Evolutionary conservation across 2,329 filamentous ascomycete genomes (phyloP), one percentile per base, ranked within the genome.

Genomic region (Paecilomyces sp.): DNA sequence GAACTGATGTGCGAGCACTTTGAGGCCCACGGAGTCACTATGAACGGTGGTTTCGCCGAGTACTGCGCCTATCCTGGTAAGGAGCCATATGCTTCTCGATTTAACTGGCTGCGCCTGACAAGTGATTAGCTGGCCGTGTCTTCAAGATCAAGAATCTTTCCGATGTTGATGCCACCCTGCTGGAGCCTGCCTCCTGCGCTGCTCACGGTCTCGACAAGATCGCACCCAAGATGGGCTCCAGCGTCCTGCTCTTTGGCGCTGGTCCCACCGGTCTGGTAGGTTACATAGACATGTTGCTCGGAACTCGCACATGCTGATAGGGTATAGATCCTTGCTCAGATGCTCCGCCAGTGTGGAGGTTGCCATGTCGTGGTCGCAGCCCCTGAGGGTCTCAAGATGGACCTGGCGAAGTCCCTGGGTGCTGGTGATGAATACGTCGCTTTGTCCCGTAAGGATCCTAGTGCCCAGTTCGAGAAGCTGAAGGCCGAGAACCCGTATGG

Each of bases 31-130:
- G 86, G 71, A 62, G 74, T 74, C 47, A 72, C 70, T 70, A 80
- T 89, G 74, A 84, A 88, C 63, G 88, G 88, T 66, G 87, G 88
- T 31, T 90, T 90, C 67, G 88, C 88, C 56, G 87, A 90, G 72
- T 91, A 89, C 79, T 83, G 80, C 63, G 77, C 79, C 13, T 84
- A 82, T 65, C 80, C 77, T 59, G 68, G 68, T 75, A 68, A 58
- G 66, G 55, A 22, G 8, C 22, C 22, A 8, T 22, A 22, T 51
- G 25, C 22, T 41, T 30, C 53, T 47, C 22, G 18, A 51, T 12
- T 52, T 15, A 13, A 5, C 31, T 30, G 8, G 30, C 22, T 31
- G 28, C 4, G 15, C 33, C 60, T 68, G 58, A 67, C 62, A 22
- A 11, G 41, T n/a, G 9, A 30, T 61, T 64, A 66, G 80, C 80